phyloP scores from a whole-genome alignment of 2,329 filamentous ascomycete genomes.

The Pyrenophora graminea region DNA sequence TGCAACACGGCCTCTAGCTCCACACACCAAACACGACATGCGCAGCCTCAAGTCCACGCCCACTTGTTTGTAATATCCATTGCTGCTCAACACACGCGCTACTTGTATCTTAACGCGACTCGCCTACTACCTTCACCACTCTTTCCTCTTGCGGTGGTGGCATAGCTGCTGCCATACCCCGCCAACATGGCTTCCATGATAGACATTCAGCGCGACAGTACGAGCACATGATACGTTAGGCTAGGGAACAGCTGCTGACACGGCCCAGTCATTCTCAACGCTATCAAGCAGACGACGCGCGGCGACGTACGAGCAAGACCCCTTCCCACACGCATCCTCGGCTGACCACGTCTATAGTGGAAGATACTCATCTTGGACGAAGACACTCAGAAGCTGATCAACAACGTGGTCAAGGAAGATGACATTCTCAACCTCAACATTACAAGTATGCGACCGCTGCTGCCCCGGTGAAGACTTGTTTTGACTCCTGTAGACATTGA shows the following conservation, averaged over 20 bases:
- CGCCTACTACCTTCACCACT: background rate
- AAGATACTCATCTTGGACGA: conserved; percentile 94
- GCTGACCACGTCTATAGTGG: conserved; percentile 67
- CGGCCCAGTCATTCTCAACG: conserved; percentile 68
- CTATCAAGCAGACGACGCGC: conserved; percentile 76
- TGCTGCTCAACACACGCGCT: background rate
- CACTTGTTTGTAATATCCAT: background rate
- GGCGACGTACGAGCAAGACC: conserved; percentile 68
- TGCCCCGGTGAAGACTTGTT: background rate
- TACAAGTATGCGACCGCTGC: conserved; percentile 68
- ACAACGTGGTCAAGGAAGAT: conserved; percentile 92
- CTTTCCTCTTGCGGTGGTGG: conserved; percentile 8
- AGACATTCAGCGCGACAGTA: conserved; percentile 79
- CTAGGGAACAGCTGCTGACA: conserved; percentile 18
- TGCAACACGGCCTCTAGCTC: conserved; percentile 24
- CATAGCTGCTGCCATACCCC: conserved; percentile 36
- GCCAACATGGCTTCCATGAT: conserved; percentile 81
- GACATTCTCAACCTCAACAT: conserved; percentile 96
- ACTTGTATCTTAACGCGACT: background rate
- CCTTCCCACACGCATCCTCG: conserved; percentile 19
- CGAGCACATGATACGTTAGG: background rate
- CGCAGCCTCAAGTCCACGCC: conserved; percentile 5
- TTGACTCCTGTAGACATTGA: conserved; percentile 75
- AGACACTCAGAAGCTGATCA: conserved; percentile 78
- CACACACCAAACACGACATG: conserved; percentile 20